Conservation (phyloP, 495 filamentous ascomycete species). For the Emericellopsis terricola region DNA sequence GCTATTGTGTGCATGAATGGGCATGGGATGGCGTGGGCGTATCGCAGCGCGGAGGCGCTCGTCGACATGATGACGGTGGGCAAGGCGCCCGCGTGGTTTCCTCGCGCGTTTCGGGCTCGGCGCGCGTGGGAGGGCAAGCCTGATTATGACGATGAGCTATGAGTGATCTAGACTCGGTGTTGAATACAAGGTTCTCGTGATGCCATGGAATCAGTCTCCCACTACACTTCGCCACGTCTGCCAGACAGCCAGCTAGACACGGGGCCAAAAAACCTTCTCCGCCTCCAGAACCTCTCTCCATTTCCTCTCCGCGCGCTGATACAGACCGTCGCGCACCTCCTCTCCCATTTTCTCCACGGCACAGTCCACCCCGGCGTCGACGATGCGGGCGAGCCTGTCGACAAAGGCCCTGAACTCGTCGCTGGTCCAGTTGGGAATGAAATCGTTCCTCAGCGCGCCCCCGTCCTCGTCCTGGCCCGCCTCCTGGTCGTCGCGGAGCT, state of each 20-base stretch:
- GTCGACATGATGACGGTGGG: too few species aligned
- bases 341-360: conserved; percentile 6
- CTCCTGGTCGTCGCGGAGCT: conserved; percentile 9
- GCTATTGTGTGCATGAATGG: too few species aligned
- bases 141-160: too few species aligned
- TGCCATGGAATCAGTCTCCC: too few species aligned
- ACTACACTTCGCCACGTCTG: too few species aligned
- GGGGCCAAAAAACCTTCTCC: conserved; percentile 17
- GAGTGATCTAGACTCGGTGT: too few species aligned
- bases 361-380: conserved; percentile 11
- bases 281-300: conserved; percentile 17
- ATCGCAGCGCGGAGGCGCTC: too few species aligned
- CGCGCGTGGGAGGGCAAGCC: too few species aligned
- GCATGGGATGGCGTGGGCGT: too few species aligned
- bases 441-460: conserved; percentile 39
- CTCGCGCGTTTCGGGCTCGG: too few species aligned
- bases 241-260: conserved; percentile 3
- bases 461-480: conserved; percentile 32
- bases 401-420: conserved; percentile 41
- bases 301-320: conserved; percentile 11
- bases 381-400: conserved; percentile 9
- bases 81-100: too few species aligned
- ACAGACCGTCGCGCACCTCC: conserved; percentile 7
- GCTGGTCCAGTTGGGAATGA: conserved; percentile 51
- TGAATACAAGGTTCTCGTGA: too few species aligned